These are phyloP conservation scores for Trichoderma aggressivum DNA, from an alignment of 2,329 filamentous ascomycete species.

Conservation along the genomic window DNA sequence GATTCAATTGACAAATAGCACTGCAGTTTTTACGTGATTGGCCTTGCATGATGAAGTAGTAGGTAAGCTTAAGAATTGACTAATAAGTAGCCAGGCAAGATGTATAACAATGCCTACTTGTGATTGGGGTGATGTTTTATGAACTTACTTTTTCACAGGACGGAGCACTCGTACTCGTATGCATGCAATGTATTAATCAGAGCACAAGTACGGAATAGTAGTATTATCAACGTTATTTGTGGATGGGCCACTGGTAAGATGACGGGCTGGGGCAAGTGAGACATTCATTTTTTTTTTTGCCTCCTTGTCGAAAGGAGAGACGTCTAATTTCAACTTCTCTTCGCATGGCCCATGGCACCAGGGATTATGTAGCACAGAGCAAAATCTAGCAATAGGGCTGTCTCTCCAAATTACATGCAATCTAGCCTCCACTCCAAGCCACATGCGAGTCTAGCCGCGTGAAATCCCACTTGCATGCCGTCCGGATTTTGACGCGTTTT, in stretches of 20 bases:
- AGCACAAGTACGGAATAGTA: not conserved
- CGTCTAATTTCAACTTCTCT: not conserved
- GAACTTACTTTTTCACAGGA: not conserved
- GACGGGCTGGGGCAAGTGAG: not conserved
- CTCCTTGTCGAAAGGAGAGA: not conserved
- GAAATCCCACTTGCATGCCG: conserved; percentile 1
- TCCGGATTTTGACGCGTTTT: not conserved
- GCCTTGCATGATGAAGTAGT: not conserved
- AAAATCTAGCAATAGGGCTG: not conserved
- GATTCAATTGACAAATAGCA: not conserved
- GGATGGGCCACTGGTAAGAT: not conserved
- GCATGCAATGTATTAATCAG: not conserved
- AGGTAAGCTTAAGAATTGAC: not conserved
- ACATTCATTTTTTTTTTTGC: not conserved
- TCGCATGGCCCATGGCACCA: not conserved
- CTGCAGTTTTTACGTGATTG: not conserved
- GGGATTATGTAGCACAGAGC: not conserved
- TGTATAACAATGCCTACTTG: not conserved
- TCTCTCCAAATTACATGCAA: not conserved
- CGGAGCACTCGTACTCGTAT: not conserved
- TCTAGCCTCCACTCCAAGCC: not conserved
- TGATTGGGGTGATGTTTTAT: not conserved
- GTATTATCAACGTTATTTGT: not conserved
- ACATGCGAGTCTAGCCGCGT: conserved; percentile 10
- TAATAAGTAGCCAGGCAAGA: not conserved